Percentiles rank a stretch among this genome's conserved stretches.
phyloP scores from a whole-genome alignment of 805 yeast genomes.

The Clavispora fructus region DNA sequence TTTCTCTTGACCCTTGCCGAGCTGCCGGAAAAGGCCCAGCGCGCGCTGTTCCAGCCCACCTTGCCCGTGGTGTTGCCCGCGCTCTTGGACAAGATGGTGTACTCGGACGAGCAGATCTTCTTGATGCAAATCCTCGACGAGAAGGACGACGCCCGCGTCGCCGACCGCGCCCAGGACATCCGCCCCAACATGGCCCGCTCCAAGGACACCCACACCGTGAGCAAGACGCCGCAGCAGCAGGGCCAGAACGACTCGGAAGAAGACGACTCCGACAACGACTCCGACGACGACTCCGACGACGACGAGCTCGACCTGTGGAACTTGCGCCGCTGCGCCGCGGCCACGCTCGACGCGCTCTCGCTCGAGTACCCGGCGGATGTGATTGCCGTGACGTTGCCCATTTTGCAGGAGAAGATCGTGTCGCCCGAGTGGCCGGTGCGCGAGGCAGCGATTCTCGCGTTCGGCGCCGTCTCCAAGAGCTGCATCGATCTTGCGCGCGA shows the following conservation, averaged over 20 bases:
- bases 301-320: conserved; percentile 78
- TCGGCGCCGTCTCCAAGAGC: conserved; percentile 93
- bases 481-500: conserved; percentile 66
- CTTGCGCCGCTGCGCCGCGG: conserved; percentile 89
- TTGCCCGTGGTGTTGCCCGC: conserved; percentile 69
- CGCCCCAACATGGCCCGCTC: conserved; percentile 73
- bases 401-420: conserved; percentile 63
- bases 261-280: conserved; percentile 55
- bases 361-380: conserved; percentile 62
- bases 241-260: conserved; percentile 16
- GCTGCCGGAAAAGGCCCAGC: conserved; percentile 12
- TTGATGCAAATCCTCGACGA: conserved; percentile 59
- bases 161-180: conserved; percentile 83
- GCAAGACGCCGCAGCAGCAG: conserved; percentile 7
- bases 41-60: conserved; percentile 46
- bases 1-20: conserved; percentile 70
- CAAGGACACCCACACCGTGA: conserved; percentile 35
- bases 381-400: conserved; percentile 63
- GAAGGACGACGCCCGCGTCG: conserved; percentile 70
- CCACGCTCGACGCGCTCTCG: conserved; percentile 81
- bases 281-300: conserved; percentile 68
- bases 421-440: conserved; percentile 81
- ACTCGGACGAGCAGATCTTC: conserved; percentile 74
- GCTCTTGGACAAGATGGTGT: conserved; percentile 76
- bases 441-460: conserved; percentile 89